Evolutionary conservation across 2,329 filamentous ascomycete species (phyloP).

Genomic region (Neopestalotiopsis sp.): DNA sequence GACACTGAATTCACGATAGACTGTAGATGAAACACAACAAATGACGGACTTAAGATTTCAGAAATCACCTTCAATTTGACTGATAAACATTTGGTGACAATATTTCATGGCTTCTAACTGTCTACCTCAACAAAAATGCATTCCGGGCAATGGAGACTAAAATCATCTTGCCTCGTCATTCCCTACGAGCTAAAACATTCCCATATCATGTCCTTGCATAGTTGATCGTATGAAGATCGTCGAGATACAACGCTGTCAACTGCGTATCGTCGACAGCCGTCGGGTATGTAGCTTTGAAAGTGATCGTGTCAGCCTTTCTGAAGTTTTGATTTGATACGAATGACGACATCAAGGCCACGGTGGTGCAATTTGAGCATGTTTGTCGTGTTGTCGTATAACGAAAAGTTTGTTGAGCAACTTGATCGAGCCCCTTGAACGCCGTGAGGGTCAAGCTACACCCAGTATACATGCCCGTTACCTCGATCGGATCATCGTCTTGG

Average conservation of each 20-base stretch:
- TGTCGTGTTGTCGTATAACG: background rate
- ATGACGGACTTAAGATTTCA: background rate
- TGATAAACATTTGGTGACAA: no score
- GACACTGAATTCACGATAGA: background rate
- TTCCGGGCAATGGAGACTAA: no score
- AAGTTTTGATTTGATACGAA: background rate
- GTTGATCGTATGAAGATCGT: background rate
- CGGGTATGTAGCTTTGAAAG: background rate
- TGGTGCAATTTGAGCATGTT: background rate
- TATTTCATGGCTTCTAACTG: no score
- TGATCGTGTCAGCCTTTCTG: background rate
- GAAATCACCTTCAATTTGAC: background rate
- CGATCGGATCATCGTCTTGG: background rate
- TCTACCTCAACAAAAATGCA: no score
- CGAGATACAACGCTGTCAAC: background rate
- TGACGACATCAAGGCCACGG: background rate
- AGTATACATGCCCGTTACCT: background rate
- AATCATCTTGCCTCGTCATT: no score
- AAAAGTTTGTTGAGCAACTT: background rate
- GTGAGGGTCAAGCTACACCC: background rate
- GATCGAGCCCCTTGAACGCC: background rate
- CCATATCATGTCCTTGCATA: background rate
- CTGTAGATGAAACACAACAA: background rate
- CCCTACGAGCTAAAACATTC: background rate
- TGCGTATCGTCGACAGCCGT: background rate